Evolutionary conservation across 495 filamentous ascomycete genomes (phyloP).

Genomic region (Cercophora newfieldiana): DNA sequence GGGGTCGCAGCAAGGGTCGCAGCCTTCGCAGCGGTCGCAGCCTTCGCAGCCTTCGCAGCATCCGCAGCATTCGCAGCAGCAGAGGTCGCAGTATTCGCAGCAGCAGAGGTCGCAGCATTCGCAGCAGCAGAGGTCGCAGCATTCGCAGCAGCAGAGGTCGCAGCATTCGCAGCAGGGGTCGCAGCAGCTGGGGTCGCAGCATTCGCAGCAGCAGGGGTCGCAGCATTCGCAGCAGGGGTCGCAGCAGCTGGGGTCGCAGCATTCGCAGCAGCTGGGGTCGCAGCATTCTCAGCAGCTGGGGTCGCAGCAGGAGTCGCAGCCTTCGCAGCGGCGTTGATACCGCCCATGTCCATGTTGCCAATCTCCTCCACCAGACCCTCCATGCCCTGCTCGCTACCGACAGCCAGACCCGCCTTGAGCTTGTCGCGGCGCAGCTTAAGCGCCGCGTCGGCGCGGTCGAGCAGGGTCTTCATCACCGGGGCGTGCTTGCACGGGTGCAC

Average conservation of each 20-base stretch:
- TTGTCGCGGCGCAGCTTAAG: conserved; percentile 86
- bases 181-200: conserved; percentile 34
- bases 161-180: conserved; percentile 28
- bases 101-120: too few relatives aligned
- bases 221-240: conserved; percentile 28
- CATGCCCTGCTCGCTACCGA: conserved; percentile 53
- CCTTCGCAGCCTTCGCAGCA: too few relatives aligned
- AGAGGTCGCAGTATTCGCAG: too few relatives aligned
- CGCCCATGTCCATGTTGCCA: conserved; percentile 50
- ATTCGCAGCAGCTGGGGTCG: too few relatives aligned
- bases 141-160: conserved; percentile 27
- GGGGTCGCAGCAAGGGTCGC: too few relatives aligned
- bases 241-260: conserved; percentile 34
- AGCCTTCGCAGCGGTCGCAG: too few relatives aligned
- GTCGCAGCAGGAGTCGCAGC: conserved; percentile 33
- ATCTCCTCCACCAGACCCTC: conserved; percentile 62
- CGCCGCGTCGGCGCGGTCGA: conserved; percentile 91
- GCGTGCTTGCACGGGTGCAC: conserved; percentile 94
- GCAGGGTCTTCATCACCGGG: conserved; percentile 94
- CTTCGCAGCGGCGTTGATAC: conserved; percentile 14
- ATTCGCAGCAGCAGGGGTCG: conserved; percentile 27
- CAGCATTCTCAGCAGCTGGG: too few relatives aligned
- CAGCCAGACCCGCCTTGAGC: conserved; percentile 55
- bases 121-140: too few relatives aligned
- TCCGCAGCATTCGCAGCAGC: too few relatives aligned